Evolutionary conservation across 1,284 basidiomycete species (phyloP).

Genomic region (Gymnopus androsaceus): DNA sequence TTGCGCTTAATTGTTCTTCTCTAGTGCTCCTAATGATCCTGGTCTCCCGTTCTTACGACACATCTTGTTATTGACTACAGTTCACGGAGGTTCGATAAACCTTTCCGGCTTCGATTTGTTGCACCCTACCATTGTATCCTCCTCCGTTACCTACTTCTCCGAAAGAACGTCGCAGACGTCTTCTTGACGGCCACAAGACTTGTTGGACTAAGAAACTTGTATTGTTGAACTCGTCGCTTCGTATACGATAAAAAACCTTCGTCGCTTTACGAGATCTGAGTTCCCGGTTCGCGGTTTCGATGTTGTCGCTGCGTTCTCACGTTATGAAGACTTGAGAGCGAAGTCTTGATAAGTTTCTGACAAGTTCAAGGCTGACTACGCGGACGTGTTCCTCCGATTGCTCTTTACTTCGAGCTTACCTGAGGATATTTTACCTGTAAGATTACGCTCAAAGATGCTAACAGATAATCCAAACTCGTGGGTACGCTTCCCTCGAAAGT

Average conservation of each 20-base stretch:
- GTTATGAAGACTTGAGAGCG: constrained; percentile 20
- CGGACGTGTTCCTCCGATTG: constrained; percentile 17
- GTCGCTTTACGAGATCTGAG: neutral
- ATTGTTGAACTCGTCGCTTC: neutral
- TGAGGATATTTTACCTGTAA: constrained; percentile 26
- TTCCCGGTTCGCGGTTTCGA: neutral
- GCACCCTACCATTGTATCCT: constrained; percentile 12
- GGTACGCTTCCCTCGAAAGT: constrained; percentile 30
- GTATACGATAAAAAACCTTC: neutral
- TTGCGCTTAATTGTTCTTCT: too few relatives aligned
- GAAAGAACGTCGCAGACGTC: neutral
- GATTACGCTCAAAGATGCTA: constrained; percentile 27
- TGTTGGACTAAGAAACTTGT: neutral
- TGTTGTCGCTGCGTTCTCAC: constrained; percentile 15
- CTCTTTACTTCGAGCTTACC: constrained; percentile 24
- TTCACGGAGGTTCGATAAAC: too few relatives aligned
- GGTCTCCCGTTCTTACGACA: too few relatives aligned
- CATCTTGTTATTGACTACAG: too few relatives aligned
- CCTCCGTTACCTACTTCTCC: neutral
- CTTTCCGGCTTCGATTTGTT: constrained; percentile 27
- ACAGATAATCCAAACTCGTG: constrained; percentile 20
- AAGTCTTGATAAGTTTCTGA: constrained; percentile 12
- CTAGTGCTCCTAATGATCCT: too few relatives aligned
- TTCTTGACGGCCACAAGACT: too few relatives aligned
- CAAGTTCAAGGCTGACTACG: constrained; percentile 18